Evolutionary conservation across 148 eudicot genomes (phyloP), one percentile per base, ranked within the genome.

Genomic region (Cornus controversa): DNA sequence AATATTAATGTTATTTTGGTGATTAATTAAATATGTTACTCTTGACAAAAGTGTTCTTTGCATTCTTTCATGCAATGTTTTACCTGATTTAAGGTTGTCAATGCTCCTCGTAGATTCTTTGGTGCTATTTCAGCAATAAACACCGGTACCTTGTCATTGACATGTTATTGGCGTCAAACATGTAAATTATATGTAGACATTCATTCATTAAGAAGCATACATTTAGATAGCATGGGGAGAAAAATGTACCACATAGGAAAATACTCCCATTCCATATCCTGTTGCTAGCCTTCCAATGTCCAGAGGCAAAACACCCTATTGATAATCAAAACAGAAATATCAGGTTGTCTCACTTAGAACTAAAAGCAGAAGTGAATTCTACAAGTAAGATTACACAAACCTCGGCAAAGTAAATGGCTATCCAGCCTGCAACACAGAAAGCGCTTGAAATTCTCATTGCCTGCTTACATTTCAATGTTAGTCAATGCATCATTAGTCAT

Each of bases 241-340:
- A 50, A 45, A 70, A 72, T 77, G 47, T 90, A 93, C 98, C 91
- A 95, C 97, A 73, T 86, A 95, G 67, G 98, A 95, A 83, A 93
- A 93, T 63, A 91, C 92, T 25, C 98, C 99, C 97, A 93, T 93
- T 79, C 99, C 99, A 73, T 91, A 93, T 82, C 99, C 99, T 58
- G 97, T 93, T 53, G 98, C 92, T 69, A 96, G 74, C 82, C 99
- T 88, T 81, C 99, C 99, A 27, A 93, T 74, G 72, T 91, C 97
- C 75, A 96, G 83, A 75, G 84, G 74, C 69, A 85, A n/a, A 36
- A 81, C 69, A 24, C 90, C 91, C 99, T 95, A 74, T 58, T 18
- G 67, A 66, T 47, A 70, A 62, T 27, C 20, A 36, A 72, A 18
- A 71, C 8, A 75, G 22, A 64, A 36, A 62, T 8, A 40, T 75